phyloP scores from a whole-genome alignment of 2,329 filamentous ascomycete species.

The Alternaria longipes region DNA sequence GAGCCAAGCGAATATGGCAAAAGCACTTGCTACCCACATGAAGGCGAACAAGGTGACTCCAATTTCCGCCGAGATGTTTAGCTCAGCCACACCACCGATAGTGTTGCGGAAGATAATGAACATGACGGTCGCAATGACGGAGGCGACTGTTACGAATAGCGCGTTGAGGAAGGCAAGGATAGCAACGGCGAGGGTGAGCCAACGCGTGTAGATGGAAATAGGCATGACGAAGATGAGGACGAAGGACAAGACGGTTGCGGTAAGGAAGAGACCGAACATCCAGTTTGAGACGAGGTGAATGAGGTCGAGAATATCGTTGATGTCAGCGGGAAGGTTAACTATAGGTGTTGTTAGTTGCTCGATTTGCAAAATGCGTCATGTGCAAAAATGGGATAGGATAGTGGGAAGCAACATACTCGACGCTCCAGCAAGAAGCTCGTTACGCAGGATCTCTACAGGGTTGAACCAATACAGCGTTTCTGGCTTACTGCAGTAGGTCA shows the following conservation, averaged over 20 bases:
- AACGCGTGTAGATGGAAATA: slow-evolving; percentile 62
- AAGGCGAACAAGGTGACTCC: slow-evolving; percentile 82
- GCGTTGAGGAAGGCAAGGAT: slow-evolving; percentile 73
- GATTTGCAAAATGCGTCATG: not conserved
- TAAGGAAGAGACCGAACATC: slow-evolving; percentile 91
- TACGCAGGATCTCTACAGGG: slow-evolving; percentile 80
- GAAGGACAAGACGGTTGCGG: slow-evolving; percentile 73
- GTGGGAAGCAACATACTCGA: slow-evolving; percentile 63
- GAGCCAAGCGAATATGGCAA: slow-evolving; percentile 72
- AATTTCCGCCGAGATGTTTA: slow-evolving; percentile 78
- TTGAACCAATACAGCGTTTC: slow-evolving; percentile 87
- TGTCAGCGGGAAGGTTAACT: slow-evolving; percentile 79
- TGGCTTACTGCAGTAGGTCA: slow-evolving; percentile 78
- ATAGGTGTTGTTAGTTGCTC: slow-evolving; percentile 15
- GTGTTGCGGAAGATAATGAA: slow-evolving; percentile 82
- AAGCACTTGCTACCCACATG: slow-evolving; percentile 83
- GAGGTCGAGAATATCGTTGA: slow-evolving; percentile 76
- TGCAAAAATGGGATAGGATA: not conserved
- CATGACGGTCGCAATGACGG: slow-evolving; percentile 82
- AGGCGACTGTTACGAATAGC: slow-evolving; percentile 73
- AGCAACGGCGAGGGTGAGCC: slow-evolving; percentile 71
- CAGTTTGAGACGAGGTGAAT: slow-evolving; percentile 78
- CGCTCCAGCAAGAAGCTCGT: slow-evolving; percentile 81
- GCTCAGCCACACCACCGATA: slow-evolving; percentile 71
- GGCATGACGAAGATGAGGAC: slow-evolving; percentile 73